Conservation (phyloP, 2,329 filamentous ascomycete species). For the Talaromyces rugulosus region DNA sequence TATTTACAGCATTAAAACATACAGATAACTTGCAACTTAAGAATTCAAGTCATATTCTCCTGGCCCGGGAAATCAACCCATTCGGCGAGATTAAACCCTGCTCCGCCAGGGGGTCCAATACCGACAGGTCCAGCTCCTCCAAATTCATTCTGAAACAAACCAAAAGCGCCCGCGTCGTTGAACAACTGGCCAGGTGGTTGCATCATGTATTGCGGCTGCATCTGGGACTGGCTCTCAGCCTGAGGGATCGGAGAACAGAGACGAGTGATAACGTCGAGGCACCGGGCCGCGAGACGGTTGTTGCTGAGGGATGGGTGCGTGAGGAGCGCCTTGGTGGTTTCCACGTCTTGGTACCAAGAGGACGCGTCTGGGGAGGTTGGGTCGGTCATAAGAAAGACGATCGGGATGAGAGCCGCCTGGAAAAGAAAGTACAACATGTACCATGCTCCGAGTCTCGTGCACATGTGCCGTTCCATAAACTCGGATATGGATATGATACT, state of each 20-base stretch:
- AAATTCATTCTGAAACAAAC: slow-evolving; percentile 29
- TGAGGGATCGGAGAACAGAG: slow-evolving; percentile 30
- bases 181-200: slow-evolving; percentile 36
- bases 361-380: slow-evolving; percentile 33
- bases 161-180: slow-evolving; percentile 28
- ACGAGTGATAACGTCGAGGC: slow-evolving; percentile 35
- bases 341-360: slow-evolving; percentile 36
- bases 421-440: slow-evolving; percentile 45
- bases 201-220: slow-evolving; percentile 26
- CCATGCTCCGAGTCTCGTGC: slow-evolving; percentile 40
- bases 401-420: slow-evolving; percentile 42
- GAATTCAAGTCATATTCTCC: slow-evolving; percentile 8
- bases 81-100: slow-evolving; percentile 36
- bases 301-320: slow-evolving; percentile 34
- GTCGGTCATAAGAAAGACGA: slow-evolving; percentile 41
- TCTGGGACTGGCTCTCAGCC: slow-evolving; percentile 13
- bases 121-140: slow-evolving; percentile 13
- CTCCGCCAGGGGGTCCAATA: slow-evolving; percentile 19
- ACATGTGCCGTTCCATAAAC: slow-evolving; percentile 37
- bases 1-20: background rate
- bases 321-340: slow-evolving; percentile 37
- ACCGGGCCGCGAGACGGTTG: slow-evolving; percentile 37
- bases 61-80: slow-evolving; percentile 35
- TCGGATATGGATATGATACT: slow-evolving; percentile 40
- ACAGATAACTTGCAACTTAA: background rate